Base-by-base conservation (phyloP, 257 asterid genomes). In the Solanum sejunctum region DNA sequence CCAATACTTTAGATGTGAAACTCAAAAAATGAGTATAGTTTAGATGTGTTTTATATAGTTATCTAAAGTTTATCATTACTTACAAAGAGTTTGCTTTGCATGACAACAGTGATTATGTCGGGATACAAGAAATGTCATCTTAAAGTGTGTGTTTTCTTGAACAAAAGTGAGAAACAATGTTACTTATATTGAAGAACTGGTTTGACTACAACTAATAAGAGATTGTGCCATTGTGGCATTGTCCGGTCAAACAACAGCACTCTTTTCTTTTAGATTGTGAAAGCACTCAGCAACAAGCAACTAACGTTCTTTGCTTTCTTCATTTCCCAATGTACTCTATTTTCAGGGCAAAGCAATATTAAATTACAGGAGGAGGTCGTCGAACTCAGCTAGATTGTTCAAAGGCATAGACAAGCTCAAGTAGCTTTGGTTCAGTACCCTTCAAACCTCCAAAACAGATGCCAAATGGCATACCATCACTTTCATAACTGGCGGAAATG, bases 341-440 rank as follows among this genome's bases (percentile, higher is more conserved):
- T 28, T 51, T 77, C 45, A 23, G 63, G 45, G 15, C 12, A 51
- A 49, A 51, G 23, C 57, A 51, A 51, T 16, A 77, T 51, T 23
- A 49, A 77, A 51, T n/a, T 23, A 77, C 26, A 5, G 63, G 10
- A 82, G 97, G 98, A 32, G 93, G 93, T 87, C 83, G 90, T 57
- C 95, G 88, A 81, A 87, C 57, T 82, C 60, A 63, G 21, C 95
- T 94, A 77, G 94, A 94, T 90, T 91, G 95, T 82, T 94, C 94
- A 67, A 91, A 93, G 52, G 92, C 94, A 79, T 89, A 92, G 28
- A 93, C 91, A 84, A 90, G 79, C 86, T 94, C 94, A 5, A 94
- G 92, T 63, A 94, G 85, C 23, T 21, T 85, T 83, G 93, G 93
- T 43, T 94, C 96, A 21, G 87, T n/a, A 8, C 97, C 96, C 84